phyloP scores from a whole-genome alignment of 106 monocot genomes.

The Apostasia shenzhenica region DNA sequence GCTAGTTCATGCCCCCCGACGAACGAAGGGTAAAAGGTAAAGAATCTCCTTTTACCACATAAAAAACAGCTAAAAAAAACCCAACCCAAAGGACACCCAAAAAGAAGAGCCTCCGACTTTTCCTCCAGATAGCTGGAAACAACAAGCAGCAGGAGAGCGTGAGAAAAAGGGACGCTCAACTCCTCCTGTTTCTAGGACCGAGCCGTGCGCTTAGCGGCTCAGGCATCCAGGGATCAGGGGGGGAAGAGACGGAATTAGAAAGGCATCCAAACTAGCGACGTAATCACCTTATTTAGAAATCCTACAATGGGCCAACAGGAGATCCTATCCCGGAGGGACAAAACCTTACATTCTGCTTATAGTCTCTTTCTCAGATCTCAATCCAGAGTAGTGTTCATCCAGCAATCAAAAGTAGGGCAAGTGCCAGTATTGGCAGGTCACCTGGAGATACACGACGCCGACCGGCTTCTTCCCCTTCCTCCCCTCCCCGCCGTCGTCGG shows the following conservation, averaged over 20 bases:
- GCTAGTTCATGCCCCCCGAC: constrained; percentile 1
- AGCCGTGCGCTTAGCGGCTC: background rate
- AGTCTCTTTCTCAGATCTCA: background rate
- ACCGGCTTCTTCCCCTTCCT: constrained; percentile 11
- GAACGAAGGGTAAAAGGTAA: constrained; percentile 6
- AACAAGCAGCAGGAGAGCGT: background rate
- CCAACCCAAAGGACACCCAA: background rate
- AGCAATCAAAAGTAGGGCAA: background rate
- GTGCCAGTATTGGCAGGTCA: constrained; percentile 2
- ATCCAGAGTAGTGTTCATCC: background rate
- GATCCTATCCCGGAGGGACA: constrained; percentile 2
- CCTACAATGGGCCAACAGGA: constrained; percentile 1
- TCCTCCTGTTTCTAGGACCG: constrained; percentile 1
- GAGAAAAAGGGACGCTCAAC: constrained; percentile 5
- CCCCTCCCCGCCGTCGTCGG: background rate
- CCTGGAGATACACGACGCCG: constrained; percentile 50
- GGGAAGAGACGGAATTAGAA: constrained; percentile 6
- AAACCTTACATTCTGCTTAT: background rate
- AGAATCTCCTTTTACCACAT: background rate
- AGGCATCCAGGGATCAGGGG: background rate
- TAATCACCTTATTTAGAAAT: constrained; percentile 4
- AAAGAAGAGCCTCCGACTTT: background rate
- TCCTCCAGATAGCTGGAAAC: constrained; percentile 7
- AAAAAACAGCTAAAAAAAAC: constrained; percentile 2
- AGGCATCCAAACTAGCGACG: background rate